These are phyloP conservation scores for Gyromitra esculenta DNA, from an alignment of 2,329 filamentous ascomycete genomes.

Conservation along the genomic window DNA sequence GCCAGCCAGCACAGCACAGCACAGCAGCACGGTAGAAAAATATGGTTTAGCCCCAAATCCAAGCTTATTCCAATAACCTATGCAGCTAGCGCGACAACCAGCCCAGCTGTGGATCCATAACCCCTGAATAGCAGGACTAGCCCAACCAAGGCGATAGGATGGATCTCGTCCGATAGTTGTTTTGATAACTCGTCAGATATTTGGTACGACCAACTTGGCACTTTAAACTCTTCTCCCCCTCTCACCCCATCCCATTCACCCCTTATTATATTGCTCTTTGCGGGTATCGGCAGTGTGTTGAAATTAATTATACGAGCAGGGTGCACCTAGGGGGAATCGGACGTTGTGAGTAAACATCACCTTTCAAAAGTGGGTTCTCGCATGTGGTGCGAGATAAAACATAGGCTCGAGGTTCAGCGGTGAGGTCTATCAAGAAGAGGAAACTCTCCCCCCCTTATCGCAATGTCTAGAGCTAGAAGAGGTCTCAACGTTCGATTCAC, in stretches of 20 bases:
- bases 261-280: background rate
- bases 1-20: too few relatives aligned
- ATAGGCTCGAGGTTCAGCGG: too few relatives aligned
- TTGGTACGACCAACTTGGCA: background rate
- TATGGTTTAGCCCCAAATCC: background rate
- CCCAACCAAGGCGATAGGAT: background rate
- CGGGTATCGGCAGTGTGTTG: background rate
- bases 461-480: too few relatives aligned
- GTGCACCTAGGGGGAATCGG: background rate
- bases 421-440: too few relatives aligned
- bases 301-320: background rate
- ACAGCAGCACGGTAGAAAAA: background rate
- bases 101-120: background rate
- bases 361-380: background rate
- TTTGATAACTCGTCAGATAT: background rate
- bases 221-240: background rate
- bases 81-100: background rate
- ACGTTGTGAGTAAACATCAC: background rate
- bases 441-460: too few relatives aligned
- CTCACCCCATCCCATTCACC: too few relatives aligned
- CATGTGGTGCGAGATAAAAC: background rate
- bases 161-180: background rate
- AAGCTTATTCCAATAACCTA: constrained; percentile 9
- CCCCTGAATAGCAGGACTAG: background rate
- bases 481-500: too few relatives aligned